Evolutionary conservation across 768 basidiomycete genomes (phyloP), one percentile per base, ranked within the genome.

Genomic region (Flagelloscypha sp.): DNA sequence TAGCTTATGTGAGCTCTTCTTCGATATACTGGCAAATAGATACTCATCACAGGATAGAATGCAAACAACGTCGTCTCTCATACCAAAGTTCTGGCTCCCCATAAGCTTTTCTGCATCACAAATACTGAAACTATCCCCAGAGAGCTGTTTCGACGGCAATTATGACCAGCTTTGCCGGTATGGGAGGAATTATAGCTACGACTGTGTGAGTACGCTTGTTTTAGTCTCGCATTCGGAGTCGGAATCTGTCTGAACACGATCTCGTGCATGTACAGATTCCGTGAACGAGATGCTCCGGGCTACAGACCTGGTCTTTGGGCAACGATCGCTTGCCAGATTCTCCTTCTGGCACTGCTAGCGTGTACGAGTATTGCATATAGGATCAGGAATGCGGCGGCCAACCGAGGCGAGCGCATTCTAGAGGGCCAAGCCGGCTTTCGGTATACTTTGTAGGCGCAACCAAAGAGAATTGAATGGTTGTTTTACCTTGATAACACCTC

Each of bases 291-390:
- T 43, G 51, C 51, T 12, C 70, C 68, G 37, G 57, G 57, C 18
- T 70, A 68, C 44, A 50, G 63, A 35, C 68, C 68, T 37, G 67
- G 68, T 27, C 54, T 71, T 20, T 57, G 55, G 40, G 58, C 59
- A 2, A 61, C 66, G 3, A 58, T 68, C 13, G 59, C 55, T 21
- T 55, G 59, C 2, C 68, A 72, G 36, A 51, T 54, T 15, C 36
- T 70, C 9, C 44, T 69, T 48, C 33, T 64, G 13, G 11, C 42
- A 12, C 45, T 61, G 10, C 39, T 60, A 10, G 41, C 37, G 1
- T 17, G 49, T 11, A 59, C 56, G 11, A 51, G 55, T 10, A 46
- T 46, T 25, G 52, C 52, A 13, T 58, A 59, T 33, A 45, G 32
- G 18, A 44, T 46, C 18, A 48, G 54, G 17, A 63, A 63, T 39